Evolutionary conservation across 2,329 filamentous ascomycete genomes (phyloP).

Genomic region (Penicillium sp.): DNA sequence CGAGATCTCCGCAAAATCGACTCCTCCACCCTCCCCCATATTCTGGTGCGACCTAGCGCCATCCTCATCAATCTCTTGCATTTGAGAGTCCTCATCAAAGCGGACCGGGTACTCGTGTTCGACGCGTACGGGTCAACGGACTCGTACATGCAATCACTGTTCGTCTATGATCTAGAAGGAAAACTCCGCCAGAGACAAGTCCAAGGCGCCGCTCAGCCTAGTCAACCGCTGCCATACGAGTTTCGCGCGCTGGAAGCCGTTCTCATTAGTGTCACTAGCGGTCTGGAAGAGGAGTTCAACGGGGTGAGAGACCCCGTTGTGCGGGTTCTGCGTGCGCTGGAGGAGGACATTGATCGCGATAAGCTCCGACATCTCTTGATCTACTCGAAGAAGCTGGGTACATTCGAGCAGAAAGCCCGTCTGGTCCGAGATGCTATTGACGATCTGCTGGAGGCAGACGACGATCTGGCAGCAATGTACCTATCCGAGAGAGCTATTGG

Average conservation of each 20-base stretch:
- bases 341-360: conserved; percentile 94
- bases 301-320: conserved; percentile 90
- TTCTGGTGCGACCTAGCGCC: conserved; percentile 85
- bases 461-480: conserved; percentile 93
- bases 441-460: conserved; percentile 90
- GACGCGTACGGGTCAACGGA: conserved; percentile 93
- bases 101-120: conserved; percentile 89
- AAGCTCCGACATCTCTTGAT: conserved; percentile 88
- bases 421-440: conserved; percentile 92
- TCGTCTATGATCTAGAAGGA: conserved; percentile 95
- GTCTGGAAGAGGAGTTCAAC: conserved; percentile 91
- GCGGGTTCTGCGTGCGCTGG: conserved; percentile 78
- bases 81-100: conserved; percentile 89
- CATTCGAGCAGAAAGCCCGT: conserved; percentile 95
- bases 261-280: conserved; percentile 85
- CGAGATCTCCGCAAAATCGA: conserved; percentile 97
- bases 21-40: conserved; percentile 90
- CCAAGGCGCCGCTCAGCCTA: conserved; percentile 28
- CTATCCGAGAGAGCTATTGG: conserved; percentile 81
- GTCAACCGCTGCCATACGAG: conserved; percentile 76
- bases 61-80: conserved; percentile 97
- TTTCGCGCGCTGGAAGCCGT: conserved; percentile 95
- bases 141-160: conserved; percentile 90
- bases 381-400: conserved; percentile 90
- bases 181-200: conserved; percentile 80